These are phyloP conservation scores for Sphagnum fallax DNA, from an alignment of 228 moss, liverwort and hornwort genomes.

Conservation along the genomic window DNA sequence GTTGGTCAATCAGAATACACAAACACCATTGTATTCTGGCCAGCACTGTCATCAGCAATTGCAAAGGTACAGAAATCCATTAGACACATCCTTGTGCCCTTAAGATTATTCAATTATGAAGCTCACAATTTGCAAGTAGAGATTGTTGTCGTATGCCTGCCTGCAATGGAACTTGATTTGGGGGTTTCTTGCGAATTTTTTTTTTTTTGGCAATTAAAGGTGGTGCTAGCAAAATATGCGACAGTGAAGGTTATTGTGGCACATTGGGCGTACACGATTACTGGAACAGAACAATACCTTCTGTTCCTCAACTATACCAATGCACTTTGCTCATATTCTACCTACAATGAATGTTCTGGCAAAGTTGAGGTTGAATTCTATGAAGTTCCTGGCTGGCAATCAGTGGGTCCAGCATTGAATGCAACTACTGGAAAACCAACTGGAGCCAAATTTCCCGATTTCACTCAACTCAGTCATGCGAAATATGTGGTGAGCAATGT, in stretches of 20 bases:
- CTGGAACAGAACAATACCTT: too few species aligned
- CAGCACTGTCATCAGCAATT: conserved; percentile 46
- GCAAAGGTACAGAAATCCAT: conserved; percentile 26
- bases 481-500: conserved; percentile 61
- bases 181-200: conserved; percentile 3
- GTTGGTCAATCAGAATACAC: conserved; percentile 52
- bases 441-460: conserved; percentile 37
- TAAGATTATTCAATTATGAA: too few species aligned
- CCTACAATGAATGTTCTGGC: conserved; percentile 37
- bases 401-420: conserved; percentile 33
- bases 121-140: too few species aligned
- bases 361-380: conserved; percentile 43
- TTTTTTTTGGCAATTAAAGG: too few species aligned
- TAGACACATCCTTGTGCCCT: too few species aligned
- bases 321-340: conserved; percentile 39
- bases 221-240: too few species aligned
- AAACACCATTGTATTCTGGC: conserved; percentile 40
- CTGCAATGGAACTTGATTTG: too few species aligned
- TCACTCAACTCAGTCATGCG: conserved; percentile 53
- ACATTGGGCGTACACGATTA: conserved; percentile 19
- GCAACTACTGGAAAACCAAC: conserved; percentile 15
- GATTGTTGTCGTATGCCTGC: too few species aligned
- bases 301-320: conserved; percentile 3
- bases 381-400: conserved; percentile 45
- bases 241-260: conserved; percentile 12